Conservation (phyloP, 129 eudicot species). For the Lonicera japonica region DNA sequence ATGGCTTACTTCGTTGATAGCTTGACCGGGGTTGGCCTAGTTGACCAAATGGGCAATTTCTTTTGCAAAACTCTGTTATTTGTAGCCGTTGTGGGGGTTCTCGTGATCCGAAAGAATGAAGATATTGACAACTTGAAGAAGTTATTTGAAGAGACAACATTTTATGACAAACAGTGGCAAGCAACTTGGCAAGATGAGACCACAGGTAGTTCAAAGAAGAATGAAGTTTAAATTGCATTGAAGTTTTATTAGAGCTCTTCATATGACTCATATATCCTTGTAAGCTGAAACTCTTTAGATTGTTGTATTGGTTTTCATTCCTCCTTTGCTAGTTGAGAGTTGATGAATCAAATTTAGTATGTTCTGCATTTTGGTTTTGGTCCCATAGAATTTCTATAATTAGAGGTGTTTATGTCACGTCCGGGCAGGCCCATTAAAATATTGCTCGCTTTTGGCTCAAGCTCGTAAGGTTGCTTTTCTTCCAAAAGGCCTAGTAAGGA, state of each 20-base stretch:
- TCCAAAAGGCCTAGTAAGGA: too few relatives aligned
- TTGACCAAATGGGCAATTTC: constrained; percentile 98
- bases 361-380: too few relatives aligned
- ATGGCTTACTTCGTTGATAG: constrained; percentile 98
- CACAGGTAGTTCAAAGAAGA: constrained; percentile 26
- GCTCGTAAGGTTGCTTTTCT: too few relatives aligned
- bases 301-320: background rate
- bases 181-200: constrained; percentile 97
- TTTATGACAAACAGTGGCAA: constrained; percentile 99
- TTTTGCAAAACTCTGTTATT: constrained; percentile 94
- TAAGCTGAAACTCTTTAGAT: background rate
- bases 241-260: background rate
- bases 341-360: too few relatives aligned
- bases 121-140: constrained; percentile 78
- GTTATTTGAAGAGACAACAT: constrained; percentile 82
- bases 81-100: constrained; percentile 84
- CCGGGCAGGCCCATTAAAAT: too few relatives aligned
- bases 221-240: constrained; percentile 16
- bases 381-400: too few relatives aligned
- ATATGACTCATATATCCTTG: background rate
- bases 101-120: constrained; percentile 82
- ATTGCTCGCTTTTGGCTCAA: too few relatives aligned
- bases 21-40: constrained; percentile 94
- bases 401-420: too few relatives aligned
- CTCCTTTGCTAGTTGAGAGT: too few relatives aligned